These are phyloP conservation scores for Pichia californica DNA, from an alignment of 805 yeast species.

Conservation along the genomic window DNA sequence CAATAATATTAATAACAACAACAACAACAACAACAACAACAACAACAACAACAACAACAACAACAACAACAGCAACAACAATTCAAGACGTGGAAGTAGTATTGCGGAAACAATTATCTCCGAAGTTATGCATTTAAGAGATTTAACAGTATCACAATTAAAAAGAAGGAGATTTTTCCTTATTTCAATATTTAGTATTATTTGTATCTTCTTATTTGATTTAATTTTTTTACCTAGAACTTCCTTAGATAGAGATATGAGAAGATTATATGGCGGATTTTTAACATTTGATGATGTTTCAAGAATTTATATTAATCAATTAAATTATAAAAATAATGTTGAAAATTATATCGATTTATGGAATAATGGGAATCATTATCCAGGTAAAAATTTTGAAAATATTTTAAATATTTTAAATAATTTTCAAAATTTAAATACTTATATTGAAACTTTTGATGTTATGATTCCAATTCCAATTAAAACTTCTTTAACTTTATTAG, in stretches of 20 bases:
- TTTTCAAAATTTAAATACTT: slow-evolving; percentile 32
- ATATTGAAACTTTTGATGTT: slow-evolving; percentile 49
- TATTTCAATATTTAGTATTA: slow-evolving; percentile 29
- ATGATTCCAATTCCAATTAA: slow-evolving; percentile 48
- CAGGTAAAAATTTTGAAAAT: slow-evolving; percentile 21
- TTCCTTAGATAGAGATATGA: slow-evolving; percentile 71
- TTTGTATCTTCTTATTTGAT: slow-evolving; percentile 50
- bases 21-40: neutral
- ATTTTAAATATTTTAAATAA: slow-evolving; percentile 14
- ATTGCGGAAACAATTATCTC: slow-evolving; percentile 25
- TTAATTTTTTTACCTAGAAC: slow-evolving; percentile 79
- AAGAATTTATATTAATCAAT: slow-evolving; percentile 40
- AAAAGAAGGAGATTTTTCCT: slow-evolving; percentile 31
- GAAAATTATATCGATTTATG: slow-evolving; percentile 16
- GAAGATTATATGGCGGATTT: slow-evolving; percentile 62
- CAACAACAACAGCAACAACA: neutral
- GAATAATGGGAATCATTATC: slow-evolving; percentile 18
- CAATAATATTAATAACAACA: neutral
- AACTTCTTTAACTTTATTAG: slow-evolving; percentile 34
- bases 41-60: too few relatives aligned
- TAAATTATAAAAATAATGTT: slow-evolving; percentile 20
- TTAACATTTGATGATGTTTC: slow-evolving; percentile 66
- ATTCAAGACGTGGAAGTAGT: slow-evolving; percentile 4
- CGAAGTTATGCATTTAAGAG: slow-evolving; percentile 21
- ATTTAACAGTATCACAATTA: slow-evolving; percentile 24